Conservation (phyloP, 352 stramenopile species). For the Globisporangium paddicum region DNA sequence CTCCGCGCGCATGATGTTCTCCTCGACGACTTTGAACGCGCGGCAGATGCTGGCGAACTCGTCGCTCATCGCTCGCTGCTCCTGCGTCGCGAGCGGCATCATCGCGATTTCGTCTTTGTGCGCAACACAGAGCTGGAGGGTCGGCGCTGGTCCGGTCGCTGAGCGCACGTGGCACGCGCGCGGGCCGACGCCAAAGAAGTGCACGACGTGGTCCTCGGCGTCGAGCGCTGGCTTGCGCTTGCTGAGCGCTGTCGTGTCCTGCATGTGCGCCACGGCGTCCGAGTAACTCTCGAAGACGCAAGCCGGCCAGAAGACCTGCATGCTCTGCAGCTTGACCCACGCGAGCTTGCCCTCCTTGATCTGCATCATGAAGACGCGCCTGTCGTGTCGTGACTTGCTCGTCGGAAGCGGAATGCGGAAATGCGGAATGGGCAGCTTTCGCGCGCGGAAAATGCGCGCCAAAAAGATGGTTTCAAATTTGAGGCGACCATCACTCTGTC, state of each 20-base stretch:
- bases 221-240: conserved; percentile 49
- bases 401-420: neutral
- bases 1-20: conserved; percentile 28
- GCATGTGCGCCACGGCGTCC: conserved; percentile 31
- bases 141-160: conserved; percentile 27
- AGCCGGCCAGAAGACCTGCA: conserved; percentile 67
- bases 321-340: conserved; percentile 52
- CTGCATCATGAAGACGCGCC: neutral
- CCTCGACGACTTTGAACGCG: conserved; percentile 23
- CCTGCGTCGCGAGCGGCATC: neutral
- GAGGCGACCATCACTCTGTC: neutral
- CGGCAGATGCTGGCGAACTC: conserved; percentile 42
- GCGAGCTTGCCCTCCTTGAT: conserved; percentile 2
- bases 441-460: conserved; percentile 3
- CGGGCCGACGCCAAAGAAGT: conserved; percentile 73
- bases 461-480: conserved; percentile 13
- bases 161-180: conserved; percentile 23
- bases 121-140: conserved; percentile 42
- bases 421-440: neutral
- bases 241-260: conserved; percentile 42
- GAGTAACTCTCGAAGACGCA: conserved; percentile 62
- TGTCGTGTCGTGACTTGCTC: neutral
- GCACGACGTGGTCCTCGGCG: conserved; percentile 65
- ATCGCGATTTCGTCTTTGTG: conserved; percentile 33
- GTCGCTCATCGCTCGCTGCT: conserved; percentile 17